These are phyloP conservation scores for Tilletia indica DNA, from an alignment of 1,284 basidiomycete genomes.

Conservation along the genomic window DNA sequence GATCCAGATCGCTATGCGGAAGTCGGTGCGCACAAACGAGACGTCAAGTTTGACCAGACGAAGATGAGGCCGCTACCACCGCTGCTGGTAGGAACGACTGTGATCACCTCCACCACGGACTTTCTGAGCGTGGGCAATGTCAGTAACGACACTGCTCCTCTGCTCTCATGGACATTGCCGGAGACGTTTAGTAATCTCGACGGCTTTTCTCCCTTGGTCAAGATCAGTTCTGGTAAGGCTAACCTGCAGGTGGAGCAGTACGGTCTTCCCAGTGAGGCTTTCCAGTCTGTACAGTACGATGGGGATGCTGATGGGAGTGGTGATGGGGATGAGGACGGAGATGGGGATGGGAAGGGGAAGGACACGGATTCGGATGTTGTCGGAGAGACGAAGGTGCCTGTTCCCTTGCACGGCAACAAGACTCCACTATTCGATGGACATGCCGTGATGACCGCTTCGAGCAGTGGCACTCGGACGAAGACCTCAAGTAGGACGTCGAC, in stretches of 20 bases:
- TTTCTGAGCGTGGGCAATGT: neutral
- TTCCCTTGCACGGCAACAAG: neutral
- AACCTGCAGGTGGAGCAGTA: neutral
- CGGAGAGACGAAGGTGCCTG: too few species aligned
- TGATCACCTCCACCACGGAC: neutral
- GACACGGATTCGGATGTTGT: neutral
- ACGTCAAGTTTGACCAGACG: neutral
- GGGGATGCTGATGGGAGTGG: neutral
- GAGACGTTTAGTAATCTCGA: neutral
- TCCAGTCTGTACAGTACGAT: neutral
- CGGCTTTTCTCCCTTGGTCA: neutral
- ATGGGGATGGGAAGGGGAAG: neutral
- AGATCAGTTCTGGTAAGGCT: neutral
- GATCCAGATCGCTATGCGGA: neutral
- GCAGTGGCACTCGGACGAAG: neutral
- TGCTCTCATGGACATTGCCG: neutral
- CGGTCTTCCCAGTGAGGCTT: constrained; percentile 7
- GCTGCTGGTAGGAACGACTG: too few species aligned
- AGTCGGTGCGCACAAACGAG: neutral
- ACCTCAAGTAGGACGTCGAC: neutral
- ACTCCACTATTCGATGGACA: neutral
- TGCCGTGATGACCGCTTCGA: neutral
- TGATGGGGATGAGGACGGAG: neutral
- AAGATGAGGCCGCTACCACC: too few species aligned
- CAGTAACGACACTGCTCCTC: neutral